phyloP scores from a whole-genome alignment of 2,329 filamentous ascomycete species.

The Pyrenophora seminiperda region DNA sequence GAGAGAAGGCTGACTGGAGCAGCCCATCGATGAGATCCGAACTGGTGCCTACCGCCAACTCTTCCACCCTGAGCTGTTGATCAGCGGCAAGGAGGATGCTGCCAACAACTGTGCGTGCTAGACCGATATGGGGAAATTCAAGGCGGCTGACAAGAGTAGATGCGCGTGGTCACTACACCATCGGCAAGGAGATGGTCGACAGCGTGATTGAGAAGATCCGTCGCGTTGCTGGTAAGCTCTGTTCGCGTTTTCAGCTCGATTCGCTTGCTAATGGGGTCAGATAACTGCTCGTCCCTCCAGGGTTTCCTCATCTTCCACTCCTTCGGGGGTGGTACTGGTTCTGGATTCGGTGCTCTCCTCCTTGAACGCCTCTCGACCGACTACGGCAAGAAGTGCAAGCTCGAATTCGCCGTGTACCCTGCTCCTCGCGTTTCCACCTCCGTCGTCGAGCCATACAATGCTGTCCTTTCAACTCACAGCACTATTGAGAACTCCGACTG shows the following conservation, averaged over 20 bases:
- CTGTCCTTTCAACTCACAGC: conserved; percentile 74
- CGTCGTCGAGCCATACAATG: conserved; percentile 76
- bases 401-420: conserved; percentile 75
- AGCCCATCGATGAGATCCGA: conserved; percentile 74
- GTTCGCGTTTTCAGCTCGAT: not conserved
- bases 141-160: conserved; percentile 50
- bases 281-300: conserved; percentile 75
- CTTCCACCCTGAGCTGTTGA: conserved; percentile 73
- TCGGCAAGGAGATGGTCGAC: conserved; percentile 77
- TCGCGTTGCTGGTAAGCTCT: conserved; percentile 66
- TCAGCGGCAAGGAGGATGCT: conserved; percentile 77
- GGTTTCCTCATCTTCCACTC: conserved; percentile 78
- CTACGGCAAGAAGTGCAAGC: conserved; percentile 78
- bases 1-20: conserved; percentile 21
- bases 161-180: conserved; percentile 75
- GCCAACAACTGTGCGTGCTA: conserved; percentile 70
- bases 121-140: not conserved
- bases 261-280: conserved; percentile 48
- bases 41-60: conserved; percentile 70
- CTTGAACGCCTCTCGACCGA: conserved; percentile 75
- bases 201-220: conserved; percentile 71
- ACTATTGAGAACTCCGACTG: conserved; percentile 80
- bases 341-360: conserved; percentile 73
- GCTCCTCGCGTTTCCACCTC: conserved; percentile 71
- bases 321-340: conserved; percentile 74